These are phyloP conservation scores for Podaxis sp. DNA, from an alignment of 768 basidiomycete species.

Conservation along the genomic window DNA sequence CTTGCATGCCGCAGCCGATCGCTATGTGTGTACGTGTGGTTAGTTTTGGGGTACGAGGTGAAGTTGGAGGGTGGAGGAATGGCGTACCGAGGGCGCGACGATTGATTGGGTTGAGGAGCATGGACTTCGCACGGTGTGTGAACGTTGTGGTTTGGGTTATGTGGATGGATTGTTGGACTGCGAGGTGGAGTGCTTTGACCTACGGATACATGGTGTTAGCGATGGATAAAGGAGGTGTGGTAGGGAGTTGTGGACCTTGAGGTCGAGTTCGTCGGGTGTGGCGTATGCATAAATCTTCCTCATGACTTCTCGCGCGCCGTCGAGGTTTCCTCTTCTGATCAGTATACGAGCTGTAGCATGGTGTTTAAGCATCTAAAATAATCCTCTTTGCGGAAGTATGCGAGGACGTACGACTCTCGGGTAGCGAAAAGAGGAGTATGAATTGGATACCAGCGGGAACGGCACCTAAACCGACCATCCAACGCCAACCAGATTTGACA, in stretches of 20 bases:
- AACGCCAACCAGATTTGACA: constrained; percentile 68
- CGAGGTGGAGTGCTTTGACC: constrained; percentile 57
- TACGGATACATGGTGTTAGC: constrained; percentile 16
- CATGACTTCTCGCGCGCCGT: constrained; percentile 52
- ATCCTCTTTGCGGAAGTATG: neutral
- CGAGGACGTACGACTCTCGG: constrained; percentile 69
- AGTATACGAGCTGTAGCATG: constrained; percentile 50
- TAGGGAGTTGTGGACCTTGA: constrained; percentile 48
- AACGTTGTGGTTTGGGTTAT: constrained; percentile 64
- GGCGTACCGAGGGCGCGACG: constrained; percentile 66
- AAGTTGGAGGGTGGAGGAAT: neutral
- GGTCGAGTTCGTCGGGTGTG: constrained; percentile 58
- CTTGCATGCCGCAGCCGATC: constrained; percentile 78
- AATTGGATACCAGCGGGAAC: constrained; percentile 68
- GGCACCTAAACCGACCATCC: constrained; percentile 79
- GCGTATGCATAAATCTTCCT: constrained; percentile 69
- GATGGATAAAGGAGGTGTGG: neutral
- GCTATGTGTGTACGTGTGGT: constrained; percentile 35
- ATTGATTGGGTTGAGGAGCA: constrained; percentile 56
- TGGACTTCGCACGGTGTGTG: constrained; percentile 49
- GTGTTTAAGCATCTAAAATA: neutral
- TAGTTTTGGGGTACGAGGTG: neutral
- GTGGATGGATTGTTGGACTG: constrained; percentile 60
- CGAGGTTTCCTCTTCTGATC: constrained; percentile 51
- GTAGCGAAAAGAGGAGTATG: constrained; percentile 58